Evolutionary conservation across 2,329 filamentous ascomycete genomes (phyloP).

Genomic region (Colletotrichum acutatum): DNA sequence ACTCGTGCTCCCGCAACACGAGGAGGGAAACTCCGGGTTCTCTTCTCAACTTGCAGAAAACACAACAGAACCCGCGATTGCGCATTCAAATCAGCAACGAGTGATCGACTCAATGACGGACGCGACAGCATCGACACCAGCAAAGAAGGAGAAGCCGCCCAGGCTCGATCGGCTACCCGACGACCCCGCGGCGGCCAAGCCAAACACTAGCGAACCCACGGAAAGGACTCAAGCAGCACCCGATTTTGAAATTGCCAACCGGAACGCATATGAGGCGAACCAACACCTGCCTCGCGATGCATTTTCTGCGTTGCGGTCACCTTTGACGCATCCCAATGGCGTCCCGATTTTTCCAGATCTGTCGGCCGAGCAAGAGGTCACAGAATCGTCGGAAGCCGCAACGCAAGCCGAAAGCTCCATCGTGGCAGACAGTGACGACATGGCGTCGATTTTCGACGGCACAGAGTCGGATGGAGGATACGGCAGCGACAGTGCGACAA

Average conservation of each 20-base stretch:
- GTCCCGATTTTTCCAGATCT: slow-evolving; percentile 49
- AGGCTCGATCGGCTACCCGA: neutral
- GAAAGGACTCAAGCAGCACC: neutral
- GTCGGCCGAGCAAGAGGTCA: slow-evolving; percentile 48
- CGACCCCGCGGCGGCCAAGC: neutral
- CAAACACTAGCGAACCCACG: neutral
- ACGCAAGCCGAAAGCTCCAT: slow-evolving; percentile 50
- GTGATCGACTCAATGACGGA: neutral
- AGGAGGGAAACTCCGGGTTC: neutral
- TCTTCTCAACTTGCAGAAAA: neutral
- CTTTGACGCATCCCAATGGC: slow-evolving; percentile 52
- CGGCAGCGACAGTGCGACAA: slow-evolving; percentile 48
- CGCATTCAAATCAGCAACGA: neutral
- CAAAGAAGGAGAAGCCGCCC: neutral
- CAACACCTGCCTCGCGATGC: neutral
- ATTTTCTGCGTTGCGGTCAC: slow-evolving; percentile 39
- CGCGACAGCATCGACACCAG: neutral
- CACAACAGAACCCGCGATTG: neutral
- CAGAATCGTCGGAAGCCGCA: slow-evolving; percentile 49
- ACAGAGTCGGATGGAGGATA: slow-evolving; percentile 50
- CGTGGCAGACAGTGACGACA: slow-evolving; percentile 47
- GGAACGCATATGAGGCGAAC: neutral
- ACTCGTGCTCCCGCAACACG: neutral
- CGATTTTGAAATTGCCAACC: neutral
- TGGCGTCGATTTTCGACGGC: slow-evolving; percentile 30